Evolutionary conservation across 2,329 filamentous ascomycete genomes (phyloP).

Genomic region (Coniochaeta ligniaria): DNA sequence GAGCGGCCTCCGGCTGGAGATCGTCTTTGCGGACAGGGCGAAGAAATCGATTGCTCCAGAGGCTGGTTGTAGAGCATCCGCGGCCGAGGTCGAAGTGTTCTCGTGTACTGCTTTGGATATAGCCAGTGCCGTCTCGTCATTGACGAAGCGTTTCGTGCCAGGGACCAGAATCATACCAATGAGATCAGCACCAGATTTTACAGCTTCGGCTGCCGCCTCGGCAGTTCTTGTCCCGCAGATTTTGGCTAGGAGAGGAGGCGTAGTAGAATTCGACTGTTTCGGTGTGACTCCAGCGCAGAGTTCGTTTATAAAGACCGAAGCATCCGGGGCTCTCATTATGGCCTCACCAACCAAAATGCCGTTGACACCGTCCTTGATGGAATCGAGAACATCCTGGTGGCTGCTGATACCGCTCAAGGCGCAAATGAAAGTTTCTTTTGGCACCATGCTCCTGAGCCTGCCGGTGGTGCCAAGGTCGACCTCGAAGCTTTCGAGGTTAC

Average conservation of each 20-base stretch:
- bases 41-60: constrained; percentile 62
- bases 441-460: constrained; percentile 79
- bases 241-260: constrained; percentile 65
- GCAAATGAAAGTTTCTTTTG: constrained; percentile 79
- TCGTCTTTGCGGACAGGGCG: constrained; percentile 36
- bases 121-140: constrained; percentile 66
- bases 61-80: constrained; percentile 14
- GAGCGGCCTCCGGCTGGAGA: constrained; percentile 56
- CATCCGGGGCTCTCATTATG: constrained; percentile 85
- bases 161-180: constrained; percentile 89
- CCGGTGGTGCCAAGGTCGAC: constrained; percentile 91
- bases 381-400: constrained; percentile 79
- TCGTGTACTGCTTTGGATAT: constrained; percentile 75
- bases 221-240: constrained; percentile 86
- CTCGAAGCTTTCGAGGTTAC: constrained; percentile 92
- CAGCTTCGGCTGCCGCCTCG: constrained; percentile 72
- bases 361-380: constrained; percentile 82
- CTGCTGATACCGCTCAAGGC: constrained; percentile 91
- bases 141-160: constrained; percentile 71
- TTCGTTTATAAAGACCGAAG: constrained; percentile 73
- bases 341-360: constrained; percentile 93
- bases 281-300: constrained; percentile 59
- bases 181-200: constrained; percentile 82
- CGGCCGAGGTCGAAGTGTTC: constrained; percentile 18
- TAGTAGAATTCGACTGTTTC: constrained; percentile 22